Evolutionary conservation across 768 basidiomycete genomes (phyloP).

Genomic region (Pleurotus tuber-regium): DNA sequence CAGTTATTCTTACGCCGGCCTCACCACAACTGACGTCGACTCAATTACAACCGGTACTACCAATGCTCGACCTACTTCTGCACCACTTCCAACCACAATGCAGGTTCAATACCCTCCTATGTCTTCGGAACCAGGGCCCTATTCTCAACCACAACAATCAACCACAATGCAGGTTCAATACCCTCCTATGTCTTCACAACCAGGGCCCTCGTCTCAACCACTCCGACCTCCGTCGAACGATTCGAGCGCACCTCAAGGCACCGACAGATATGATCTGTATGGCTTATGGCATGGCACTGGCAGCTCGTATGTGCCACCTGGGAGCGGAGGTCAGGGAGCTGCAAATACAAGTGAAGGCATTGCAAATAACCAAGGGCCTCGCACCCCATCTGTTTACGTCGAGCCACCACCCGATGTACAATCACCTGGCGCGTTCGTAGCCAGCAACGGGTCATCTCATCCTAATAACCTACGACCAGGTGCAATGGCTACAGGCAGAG

Average conservation of each 20-base stretch:
- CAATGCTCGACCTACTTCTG: too few relatives aligned
- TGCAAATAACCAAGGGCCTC: too few relatives aligned
- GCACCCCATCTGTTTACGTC: not conserved
- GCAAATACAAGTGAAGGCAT: too few relatives aligned
- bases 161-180: not conserved
- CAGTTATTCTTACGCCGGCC: not conserved
- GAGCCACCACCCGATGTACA: not conserved
- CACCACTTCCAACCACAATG: not conserved
- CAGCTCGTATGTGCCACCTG: not conserved
- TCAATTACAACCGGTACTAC: not conserved
- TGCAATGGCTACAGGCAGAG: not conserved
- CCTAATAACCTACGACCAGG: not conserved
- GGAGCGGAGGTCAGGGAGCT: too few relatives aligned
- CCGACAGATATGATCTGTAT: not conserved
- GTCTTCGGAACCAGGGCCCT: not conserved
- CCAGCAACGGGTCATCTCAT: not conserved
- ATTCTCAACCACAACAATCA: too few relatives aligned
- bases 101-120: not conserved
- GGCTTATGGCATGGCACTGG: conserved; percentile 1
- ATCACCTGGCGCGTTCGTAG: not conserved
- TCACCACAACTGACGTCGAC: conserved; percentile 1
- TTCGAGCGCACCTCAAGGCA: too few relatives aligned
- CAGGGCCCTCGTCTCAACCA: too few relatives aligned
- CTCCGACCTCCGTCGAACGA: too few relatives aligned
- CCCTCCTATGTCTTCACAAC: not conserved